phyloP scores from a whole-genome alignment of 2,329 filamentous ascomycete species.

The Polychaeton citri region DNA sequence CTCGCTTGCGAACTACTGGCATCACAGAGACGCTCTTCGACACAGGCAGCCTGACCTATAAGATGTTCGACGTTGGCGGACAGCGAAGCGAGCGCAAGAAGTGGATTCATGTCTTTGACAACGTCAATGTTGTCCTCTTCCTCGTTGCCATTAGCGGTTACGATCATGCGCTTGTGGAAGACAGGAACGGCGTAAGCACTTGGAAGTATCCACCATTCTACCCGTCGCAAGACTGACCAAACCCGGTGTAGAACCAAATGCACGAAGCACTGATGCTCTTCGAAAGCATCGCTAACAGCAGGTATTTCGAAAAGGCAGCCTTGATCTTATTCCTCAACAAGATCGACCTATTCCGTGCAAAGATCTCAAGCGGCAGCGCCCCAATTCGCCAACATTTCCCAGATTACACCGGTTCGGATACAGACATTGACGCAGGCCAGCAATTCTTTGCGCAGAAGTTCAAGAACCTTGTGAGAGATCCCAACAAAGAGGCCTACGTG shows the following conservation, averaged over 20 bases:
- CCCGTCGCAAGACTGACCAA: slow-evolving; percentile 4
- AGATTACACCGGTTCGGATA: slow-evolving; percentile 31
- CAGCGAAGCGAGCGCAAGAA: slow-evolving; percentile 91
- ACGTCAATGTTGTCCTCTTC: slow-evolving; percentile 83
- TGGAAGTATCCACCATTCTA: not conserved
- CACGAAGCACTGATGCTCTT: slow-evolving; percentile 41
- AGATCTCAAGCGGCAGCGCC: slow-evolving; percentile 32
- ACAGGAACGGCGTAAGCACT: slow-evolving; percentile 75
- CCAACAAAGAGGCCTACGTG: slow-evolving; percentile 38
- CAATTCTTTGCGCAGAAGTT: slow-evolving; percentile 40
- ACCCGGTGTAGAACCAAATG: slow-evolving; percentile 37
- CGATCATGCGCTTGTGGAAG: slow-evolving; percentile 90
- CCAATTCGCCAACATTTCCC: slow-evolving; percentile 37
- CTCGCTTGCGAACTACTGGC: slow-evolving; percentile 79
- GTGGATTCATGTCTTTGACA: slow-evolving; percentile 95
- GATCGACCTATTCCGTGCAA: slow-evolving; percentile 39
- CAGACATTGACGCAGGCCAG: slow-evolving; percentile 34
- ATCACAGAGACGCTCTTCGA: slow-evolving; percentile 95
- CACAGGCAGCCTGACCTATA: slow-evolving; percentile 79
- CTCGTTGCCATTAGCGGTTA: slow-evolving; percentile 92
- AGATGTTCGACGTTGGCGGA: slow-evolving; percentile 92
- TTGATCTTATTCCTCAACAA: slow-evolving; percentile 42
- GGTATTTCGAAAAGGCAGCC: slow-evolving; percentile 38
- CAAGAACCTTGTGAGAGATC: slow-evolving; percentile 35
- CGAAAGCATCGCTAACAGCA: slow-evolving; percentile 39